Conservation (phyloP, 179 eudicot genomes). For the Beta lomatogona region DNA sequence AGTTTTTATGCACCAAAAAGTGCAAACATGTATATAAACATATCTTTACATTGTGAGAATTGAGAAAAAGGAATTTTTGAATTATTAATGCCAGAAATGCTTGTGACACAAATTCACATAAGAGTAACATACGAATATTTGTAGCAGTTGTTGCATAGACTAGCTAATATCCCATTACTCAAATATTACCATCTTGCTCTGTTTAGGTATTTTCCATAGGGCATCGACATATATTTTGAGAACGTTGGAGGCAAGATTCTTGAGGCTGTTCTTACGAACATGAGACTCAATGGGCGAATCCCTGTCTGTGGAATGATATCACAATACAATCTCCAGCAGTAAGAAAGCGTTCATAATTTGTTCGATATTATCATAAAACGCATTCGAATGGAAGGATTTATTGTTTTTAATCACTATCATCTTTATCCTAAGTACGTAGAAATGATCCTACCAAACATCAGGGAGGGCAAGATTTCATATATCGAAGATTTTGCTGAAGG, state of each 20-base stretch:
- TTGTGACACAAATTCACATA: neutral
- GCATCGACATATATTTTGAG: slow-evolving; percentile 32
- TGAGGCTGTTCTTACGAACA: slow-evolving; percentile 28
- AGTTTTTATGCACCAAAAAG: neutral
- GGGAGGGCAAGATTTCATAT: slow-evolving; percentile 43
- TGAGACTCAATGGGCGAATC: slow-evolving; percentile 30
- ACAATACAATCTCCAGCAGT: slow-evolving; percentile 30
- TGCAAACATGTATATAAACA: neutral
- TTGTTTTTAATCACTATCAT: slow-evolving; percentile 18
- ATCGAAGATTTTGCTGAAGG: slow-evolving; percentile 62
- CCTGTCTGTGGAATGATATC: slow-evolving; percentile 33
- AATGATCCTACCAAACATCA: slow-evolving; percentile 44
- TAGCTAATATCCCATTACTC: too few relatives aligned
- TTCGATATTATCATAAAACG: slow-evolving; percentile 14
- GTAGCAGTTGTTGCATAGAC: neutral
- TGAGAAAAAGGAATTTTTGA: neutral
- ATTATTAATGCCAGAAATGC: neutral
- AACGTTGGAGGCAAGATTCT: slow-evolving; percentile 37
- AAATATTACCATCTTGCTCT: neutral
- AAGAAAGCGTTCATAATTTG: slow-evolving; percentile 24
- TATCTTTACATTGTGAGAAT: neutral
- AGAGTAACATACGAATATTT: neutral
- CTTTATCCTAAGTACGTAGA: slow-evolving; percentile 23
- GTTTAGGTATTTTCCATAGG: slow-evolving; percentile 28
- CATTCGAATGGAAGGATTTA: slow-evolving; percentile 32